These are phyloP conservation scores for Suillus clintonianus DNA, from an alignment of 768 basidiomycete genomes.

Conservation along the genomic window DNA sequence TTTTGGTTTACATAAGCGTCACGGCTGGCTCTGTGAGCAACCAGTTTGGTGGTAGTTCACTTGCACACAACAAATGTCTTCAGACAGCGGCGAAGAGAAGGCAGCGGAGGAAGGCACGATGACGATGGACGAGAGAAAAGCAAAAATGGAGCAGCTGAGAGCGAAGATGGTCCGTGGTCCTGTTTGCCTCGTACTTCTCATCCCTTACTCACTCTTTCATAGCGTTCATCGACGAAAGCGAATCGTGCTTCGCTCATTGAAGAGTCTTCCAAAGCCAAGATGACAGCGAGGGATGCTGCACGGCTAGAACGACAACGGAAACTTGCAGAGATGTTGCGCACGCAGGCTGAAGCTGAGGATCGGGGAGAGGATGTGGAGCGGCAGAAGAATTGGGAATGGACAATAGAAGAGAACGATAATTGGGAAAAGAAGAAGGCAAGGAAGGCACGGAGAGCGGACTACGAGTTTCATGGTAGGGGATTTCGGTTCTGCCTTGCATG, in stretches of 20 bases:
- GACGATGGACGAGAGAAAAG: constrained; percentile 73
- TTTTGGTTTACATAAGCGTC: too few relatives aligned
- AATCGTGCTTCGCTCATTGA: constrained; percentile 87
- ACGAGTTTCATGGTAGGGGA: constrained; percentile 84
- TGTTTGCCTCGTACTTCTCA: background rate
- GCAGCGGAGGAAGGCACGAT: constrained; percentile 23
- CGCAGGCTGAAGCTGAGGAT: constrained; percentile 88
- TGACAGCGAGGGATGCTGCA: constrained; percentile 76
- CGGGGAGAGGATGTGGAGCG: constrained; percentile 90
- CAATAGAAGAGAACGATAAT: constrained; percentile 91
- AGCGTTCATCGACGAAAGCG: constrained; percentile 78
- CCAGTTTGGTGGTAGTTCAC: too few relatives aligned
- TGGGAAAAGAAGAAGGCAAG: constrained; percentile 92
- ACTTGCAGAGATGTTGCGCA: constrained; percentile 81
- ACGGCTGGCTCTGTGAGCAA: too few relatives aligned
- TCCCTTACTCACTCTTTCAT: background rate
- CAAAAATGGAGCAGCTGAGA: constrained; percentile 74
- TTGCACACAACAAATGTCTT: background rate
- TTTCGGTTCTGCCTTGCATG: background rate
- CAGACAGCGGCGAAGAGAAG: constrained; percentile 17
- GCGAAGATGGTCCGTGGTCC: constrained; percentile 65
- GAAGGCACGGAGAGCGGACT: constrained; percentile 85
- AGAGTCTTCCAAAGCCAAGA: constrained; percentile 77
- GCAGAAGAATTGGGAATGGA: constrained; percentile 93
- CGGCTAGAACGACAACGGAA: constrained; percentile 89